phyloP scores from a whole-genome alignment of 192 early-diverging fungal genomes.

The Jimgerdemannia flammicorona region DNA sequence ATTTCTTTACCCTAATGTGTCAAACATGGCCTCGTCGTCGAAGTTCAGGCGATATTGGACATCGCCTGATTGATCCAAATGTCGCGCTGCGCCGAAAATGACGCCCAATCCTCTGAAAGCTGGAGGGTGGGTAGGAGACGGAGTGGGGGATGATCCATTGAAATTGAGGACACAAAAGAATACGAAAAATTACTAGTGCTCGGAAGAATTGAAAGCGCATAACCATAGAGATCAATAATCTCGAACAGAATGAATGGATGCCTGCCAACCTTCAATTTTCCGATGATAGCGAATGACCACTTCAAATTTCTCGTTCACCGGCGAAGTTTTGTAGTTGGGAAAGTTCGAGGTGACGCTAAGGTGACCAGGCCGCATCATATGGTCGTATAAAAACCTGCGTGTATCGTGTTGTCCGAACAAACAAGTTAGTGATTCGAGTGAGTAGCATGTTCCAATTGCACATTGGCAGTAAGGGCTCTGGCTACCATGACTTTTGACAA shows the following conservation, averaged over 20 bases:
- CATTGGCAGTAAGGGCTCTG: no score
- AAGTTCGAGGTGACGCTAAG: conserved; percentile 9
- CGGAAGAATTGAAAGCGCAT: conserved; percentile 73
- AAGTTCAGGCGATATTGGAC: conserved; percentile 40
- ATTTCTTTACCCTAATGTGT: conserved; percentile 56
- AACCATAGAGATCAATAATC: background rate
- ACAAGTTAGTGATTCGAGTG: background rate
- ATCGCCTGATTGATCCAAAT: conserved; percentile 28
- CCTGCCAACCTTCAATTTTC: conserved; percentile 58
- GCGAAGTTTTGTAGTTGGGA: conserved; percentile 6
- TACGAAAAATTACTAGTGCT: conserved; percentile 12
- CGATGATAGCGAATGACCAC: conserved; percentile 56
- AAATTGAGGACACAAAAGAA: background rate
- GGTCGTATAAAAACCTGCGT: conserved; percentile 31
- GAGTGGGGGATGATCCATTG: background rate
- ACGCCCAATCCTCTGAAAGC: background rate
- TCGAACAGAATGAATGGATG: background rate
- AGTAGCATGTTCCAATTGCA: background rate
- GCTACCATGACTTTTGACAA: no score
- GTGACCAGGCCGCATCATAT: conserved; percentile 19
- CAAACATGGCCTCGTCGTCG: conserved; percentile 61
- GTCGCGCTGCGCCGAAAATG: conserved; percentile 53
- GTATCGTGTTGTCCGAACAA: background rate
- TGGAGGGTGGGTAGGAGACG: background rate
- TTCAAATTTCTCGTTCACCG: conserved; percentile 17